Conservation (phyloP, 1,284 basidiomycete species). For the Mycosarcoma mackinlayi region DNA sequence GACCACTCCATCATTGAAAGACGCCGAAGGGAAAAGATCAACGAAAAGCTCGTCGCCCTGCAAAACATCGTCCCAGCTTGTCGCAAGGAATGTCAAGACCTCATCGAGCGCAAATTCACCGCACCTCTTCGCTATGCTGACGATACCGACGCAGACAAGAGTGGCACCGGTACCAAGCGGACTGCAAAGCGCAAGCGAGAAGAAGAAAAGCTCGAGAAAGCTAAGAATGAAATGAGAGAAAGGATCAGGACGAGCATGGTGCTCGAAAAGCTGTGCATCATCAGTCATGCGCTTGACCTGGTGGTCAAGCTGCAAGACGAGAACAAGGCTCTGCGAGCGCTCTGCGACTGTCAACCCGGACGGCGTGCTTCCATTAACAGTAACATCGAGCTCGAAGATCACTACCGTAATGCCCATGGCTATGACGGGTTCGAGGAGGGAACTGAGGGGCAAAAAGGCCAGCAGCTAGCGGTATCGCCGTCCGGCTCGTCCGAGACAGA, state of each 20-base stretch:
- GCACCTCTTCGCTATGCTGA: constrained; percentile 3
- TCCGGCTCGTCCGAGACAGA: constrained; percentile 7
- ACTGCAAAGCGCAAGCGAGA: constrained; percentile 26
- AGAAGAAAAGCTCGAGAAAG: constrained; percentile 30
- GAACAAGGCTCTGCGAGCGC: constrained; percentile 33
- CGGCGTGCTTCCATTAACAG: constrained; percentile 10
- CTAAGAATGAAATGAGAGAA: constrained; percentile 31
- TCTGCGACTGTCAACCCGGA: constrained; percentile 35
- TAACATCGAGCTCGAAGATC: constrained; percentile 30
- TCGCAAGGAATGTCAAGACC: constrained; percentile 57
- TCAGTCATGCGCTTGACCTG: constrained; percentile 61
- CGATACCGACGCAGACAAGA: constrained; percentile 9
- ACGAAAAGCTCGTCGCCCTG: constrained; percentile 63
- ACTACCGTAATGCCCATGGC: constrained; percentile 30
- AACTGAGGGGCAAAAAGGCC: not conserved
- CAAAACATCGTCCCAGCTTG: constrained; percentile 64
- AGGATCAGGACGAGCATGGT: constrained; percentile 54
- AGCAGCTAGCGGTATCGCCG: constrained; percentile 4
- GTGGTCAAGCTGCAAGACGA: constrained; percentile 43
- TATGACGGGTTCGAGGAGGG: not conserved
- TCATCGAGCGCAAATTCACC: constrained; percentile 47
- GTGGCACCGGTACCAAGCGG: constrained; percentile 2
- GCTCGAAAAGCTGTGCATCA: constrained; percentile 67
- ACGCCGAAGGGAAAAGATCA: constrained; percentile 66
- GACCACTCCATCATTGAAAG: constrained; percentile 67